Evolutionary conservation across 345 rosid species (phyloP).

Genomic region (Gossypium herbaceum): DNA sequence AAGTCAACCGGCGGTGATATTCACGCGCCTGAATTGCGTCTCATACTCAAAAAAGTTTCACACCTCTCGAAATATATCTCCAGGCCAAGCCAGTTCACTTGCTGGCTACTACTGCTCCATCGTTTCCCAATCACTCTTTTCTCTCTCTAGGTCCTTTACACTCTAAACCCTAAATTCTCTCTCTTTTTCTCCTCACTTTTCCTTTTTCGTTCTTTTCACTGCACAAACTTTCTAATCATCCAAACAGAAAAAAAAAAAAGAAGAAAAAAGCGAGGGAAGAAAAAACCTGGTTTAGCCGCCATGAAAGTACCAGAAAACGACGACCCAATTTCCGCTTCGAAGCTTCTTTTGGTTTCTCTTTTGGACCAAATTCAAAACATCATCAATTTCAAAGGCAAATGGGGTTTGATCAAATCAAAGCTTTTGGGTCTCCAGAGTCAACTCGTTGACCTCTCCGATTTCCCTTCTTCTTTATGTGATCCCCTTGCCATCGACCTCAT

Average conservation of each 20-base stretch:
- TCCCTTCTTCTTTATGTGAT: conserved; percentile 40
- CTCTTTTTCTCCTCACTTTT: not conserved
- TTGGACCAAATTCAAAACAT: conserved; percentile 38
- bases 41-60: not conserved
- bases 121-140: not conserved
- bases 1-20: not conserved
- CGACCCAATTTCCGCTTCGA: conserved; percentile 34
- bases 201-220: not conserved
- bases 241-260: not conserved
- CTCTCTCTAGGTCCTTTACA: not conserved
- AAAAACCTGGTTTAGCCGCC: conserved; percentile 20
- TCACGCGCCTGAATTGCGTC: conserved; percentile 19
- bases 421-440: conserved; percentile 57
- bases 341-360: conserved; percentile 39
- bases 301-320: conserved; percentile 53
- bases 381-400: conserved; percentile 62
- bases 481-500: conserved; percentile 58
- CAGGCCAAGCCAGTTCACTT: not conserved
- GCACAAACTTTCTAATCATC: not conserved
- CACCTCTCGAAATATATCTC: not conserved
- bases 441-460: conserved; percentile 58
- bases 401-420: conserved; percentile 60
- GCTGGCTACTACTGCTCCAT: not conserved
- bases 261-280: not conserved
- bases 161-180: conserved; percentile 9